Evolutionary conservation across 495 filamentous ascomycete genomes (phyloP).

Genomic region (Astrocystis sublimbata): DNA sequence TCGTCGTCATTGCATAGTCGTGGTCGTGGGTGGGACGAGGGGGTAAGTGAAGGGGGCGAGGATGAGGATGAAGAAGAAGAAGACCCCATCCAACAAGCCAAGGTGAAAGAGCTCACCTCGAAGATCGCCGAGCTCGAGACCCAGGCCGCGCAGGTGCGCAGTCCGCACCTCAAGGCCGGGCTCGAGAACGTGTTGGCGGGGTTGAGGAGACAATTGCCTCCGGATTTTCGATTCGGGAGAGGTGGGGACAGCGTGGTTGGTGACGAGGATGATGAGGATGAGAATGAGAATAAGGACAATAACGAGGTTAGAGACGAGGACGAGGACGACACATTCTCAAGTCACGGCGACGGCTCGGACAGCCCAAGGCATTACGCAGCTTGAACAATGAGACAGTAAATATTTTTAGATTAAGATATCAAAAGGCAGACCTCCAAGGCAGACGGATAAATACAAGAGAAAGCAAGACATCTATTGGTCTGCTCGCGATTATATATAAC

Average conservation of each 20-base stretch:
- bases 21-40: no score
- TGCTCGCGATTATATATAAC: background rate
- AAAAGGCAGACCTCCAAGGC: background rate
- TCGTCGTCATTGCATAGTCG: no score
- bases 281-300: background rate
- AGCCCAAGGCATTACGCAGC: no score
- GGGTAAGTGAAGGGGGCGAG: background rate
- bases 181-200: conserved; percentile 31
- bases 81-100: conserved; percentile 19
- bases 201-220: conserved; percentile 32
- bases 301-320: background rate
- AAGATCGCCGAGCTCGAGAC: conserved; percentile 33
- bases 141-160: conserved; percentile 28
- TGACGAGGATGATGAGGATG: background rate
- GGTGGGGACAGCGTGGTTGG: conserved; percentile 7
- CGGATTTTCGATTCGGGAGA: no score
- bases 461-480: background rate
- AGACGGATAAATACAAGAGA: background rate
- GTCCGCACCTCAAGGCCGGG: conserved; percentile 29
- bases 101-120: conserved; percentile 30
- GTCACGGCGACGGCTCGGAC: no score
- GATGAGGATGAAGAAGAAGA: conserved; percentile 19
- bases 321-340: no score
- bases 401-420: no score
- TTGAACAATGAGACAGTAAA: no score